Evolutionary conservation across 202 grass and related monocot genomes (phyloP).

Genomic region (Brachypodium distachyon): DNA sequence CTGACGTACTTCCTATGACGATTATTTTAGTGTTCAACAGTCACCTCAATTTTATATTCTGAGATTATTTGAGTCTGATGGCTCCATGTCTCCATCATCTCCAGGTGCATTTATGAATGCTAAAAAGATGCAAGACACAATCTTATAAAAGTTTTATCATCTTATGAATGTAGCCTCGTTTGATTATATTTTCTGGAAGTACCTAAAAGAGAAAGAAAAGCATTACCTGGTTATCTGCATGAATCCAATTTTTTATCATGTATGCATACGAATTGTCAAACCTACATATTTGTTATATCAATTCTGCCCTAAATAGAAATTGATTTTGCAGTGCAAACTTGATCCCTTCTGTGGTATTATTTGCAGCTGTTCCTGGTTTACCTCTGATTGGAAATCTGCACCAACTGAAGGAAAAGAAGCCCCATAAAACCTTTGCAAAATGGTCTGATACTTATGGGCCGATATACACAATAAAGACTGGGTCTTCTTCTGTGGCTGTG

Average conservation of each 20-base stretch:
- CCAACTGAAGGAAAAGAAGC: slow-evolving; percentile 89
- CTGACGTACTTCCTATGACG: background rate
- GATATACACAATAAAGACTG: slow-evolving; percentile 69
- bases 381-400: slow-evolving; percentile 79
- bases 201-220: background rate
- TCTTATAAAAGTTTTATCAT: background rate
- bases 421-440: slow-evolving; percentile 66
- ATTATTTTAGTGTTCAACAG: background rate
- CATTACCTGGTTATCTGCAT: background rate
- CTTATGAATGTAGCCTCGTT: background rate
- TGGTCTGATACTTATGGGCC: slow-evolving; percentile 75
- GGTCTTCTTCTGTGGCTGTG: slow-evolving; percentile 53
- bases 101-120: background rate
- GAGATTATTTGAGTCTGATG: background rate
- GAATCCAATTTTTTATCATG: background rate
- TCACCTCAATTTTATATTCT: background rate
- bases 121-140: background rate
- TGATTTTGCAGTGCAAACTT: background rate
- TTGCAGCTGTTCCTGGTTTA: slow-evolving; percentile 70
- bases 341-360: background rate
- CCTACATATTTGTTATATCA: background rate
- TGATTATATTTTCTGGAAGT: background rate
- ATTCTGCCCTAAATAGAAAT: background rate
- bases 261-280: background rate
- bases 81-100: background rate